Evolutionary conservation across 169 alveolate genomes (phyloP).

Genomic region (Theileria sp.): DNA sequence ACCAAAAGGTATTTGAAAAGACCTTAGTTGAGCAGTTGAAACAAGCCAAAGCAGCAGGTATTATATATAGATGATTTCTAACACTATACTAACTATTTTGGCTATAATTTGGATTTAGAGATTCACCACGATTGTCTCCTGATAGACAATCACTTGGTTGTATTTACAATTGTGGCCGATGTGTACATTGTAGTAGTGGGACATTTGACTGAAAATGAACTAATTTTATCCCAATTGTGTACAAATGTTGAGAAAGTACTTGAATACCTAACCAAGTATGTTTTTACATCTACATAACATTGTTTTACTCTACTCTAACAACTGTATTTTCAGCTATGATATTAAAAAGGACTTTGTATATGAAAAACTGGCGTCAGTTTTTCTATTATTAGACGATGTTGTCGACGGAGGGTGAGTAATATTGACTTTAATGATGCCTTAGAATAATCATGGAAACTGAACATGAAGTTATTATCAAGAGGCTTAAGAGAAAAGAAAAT

Average conservation of each 20-base stretch:
- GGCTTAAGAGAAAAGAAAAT: slow-evolving; percentile 50
- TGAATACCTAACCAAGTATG: slow-evolving; percentile 57
- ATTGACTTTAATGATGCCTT: neutral
- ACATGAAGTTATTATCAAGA: slow-evolving; percentile 33
- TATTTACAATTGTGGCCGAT: slow-evolving; percentile 40
- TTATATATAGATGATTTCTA: neutral
- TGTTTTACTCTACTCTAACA: neutral
- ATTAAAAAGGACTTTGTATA: slow-evolving; percentile 59
- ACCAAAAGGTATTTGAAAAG: slow-evolving; percentile 36
- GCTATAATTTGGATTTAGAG: slow-evolving; percentile 33
- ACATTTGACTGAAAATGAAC: slow-evolving; percentile 67
- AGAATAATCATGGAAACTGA: slow-evolving; percentile 65
- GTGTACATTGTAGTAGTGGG: slow-evolving; percentile 62
- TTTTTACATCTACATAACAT: neutral
- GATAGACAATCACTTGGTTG: slow-evolving; percentile 53
- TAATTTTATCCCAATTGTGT: slow-evolving; percentile 65
- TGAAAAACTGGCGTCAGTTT: slow-evolving; percentile 70
- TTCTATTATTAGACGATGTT: slow-evolving; percentile 70
- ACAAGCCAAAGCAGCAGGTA: slow-evolving; percentile 40
- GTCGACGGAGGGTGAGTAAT: slow-evolving; percentile 73
- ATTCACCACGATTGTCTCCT: slow-evolving; percentile 40
- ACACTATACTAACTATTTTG: slow-evolving; percentile 5
- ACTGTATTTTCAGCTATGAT: slow-evolving; percentile 34
- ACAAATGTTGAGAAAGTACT: slow-evolving; percentile 60
- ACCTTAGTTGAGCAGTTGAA: slow-evolving; percentile 20